Evolutionary conservation across 2,329 filamentous ascomycete genomes (phyloP), one percentile per base, ranked within the genome.

Genomic region (Chlorencoelia australis): DNA sequence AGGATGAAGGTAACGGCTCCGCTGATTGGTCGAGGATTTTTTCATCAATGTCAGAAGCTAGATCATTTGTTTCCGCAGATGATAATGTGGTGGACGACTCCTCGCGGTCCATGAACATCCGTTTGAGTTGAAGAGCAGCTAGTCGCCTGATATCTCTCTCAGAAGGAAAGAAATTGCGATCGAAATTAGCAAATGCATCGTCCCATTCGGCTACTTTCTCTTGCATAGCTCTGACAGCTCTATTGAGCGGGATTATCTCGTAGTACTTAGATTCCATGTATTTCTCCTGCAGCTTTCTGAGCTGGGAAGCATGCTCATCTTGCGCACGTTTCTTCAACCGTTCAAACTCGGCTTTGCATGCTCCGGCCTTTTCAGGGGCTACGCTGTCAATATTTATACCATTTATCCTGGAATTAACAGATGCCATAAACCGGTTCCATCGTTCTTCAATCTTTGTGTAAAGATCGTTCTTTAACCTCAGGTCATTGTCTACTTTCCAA

Each of bases 211-310:
- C 79, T 4, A 89, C 88, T 49, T 84, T 93, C 55, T 95, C 88
- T 46, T 96, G 79, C 67, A 94, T 91, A 38, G 85, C 82, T 47
- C 89, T 79, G 33, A 95, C 75, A 6, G 89, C 82, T 39, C 81
- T 73, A 50, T 96, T 98, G 45, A 98, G 71, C 0, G 93, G 91
- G 33, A 96, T 88, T 37, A 95, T 80, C 59, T 98, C 91, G 64
- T 94, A 98, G 56, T 96, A 96, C 54, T 86, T 88, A 2, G 88
- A 94, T 45, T 79, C 79, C 64, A 91, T 87, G 55, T 98, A 98
- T 44, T 84, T 85, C 21, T 88, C 79, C 57, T 95, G 87, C 7
- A 98, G 67, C 44, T 85, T 83, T 35, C 73, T 73, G 33, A 87
- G 68, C 35, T 96, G 66, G 36, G 71, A 68, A 4, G 72, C 65